Conservation (phyloP, 2,329 filamentous ascomycete genomes). For the Cylindrodendrum hubeiense region DNA sequence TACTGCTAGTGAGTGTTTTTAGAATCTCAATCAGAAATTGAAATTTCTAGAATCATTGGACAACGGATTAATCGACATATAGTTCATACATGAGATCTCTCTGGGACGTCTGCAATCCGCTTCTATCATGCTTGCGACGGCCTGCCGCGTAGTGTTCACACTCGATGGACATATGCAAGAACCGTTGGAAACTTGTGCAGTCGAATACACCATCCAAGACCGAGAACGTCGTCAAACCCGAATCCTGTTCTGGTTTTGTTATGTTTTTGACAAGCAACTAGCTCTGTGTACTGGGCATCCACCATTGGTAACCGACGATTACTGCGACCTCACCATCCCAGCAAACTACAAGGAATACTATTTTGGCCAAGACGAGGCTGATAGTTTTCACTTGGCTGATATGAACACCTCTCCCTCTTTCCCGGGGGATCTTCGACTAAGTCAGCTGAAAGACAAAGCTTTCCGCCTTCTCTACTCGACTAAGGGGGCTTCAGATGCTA, state of each 20-base stretch:
- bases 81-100: slow-evolving; percentile 58
- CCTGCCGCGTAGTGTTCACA: slow-evolving; percentile 61
- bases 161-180: slow-evolving; percentile 59
- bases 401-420: slow-evolving; percentile 49
- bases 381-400: background rate
- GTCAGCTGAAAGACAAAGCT: slow-evolving; percentile 64
- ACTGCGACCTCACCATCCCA: slow-evolving; percentile 45
- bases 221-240: slow-evolving; percentile 51
- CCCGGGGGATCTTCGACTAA: slow-evolving; percentile 62
- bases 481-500: slow-evolving; percentile 64
- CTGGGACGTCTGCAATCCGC: slow-evolving; percentile 61
- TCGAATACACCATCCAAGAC: slow-evolving; percentile 34
- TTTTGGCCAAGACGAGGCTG: slow-evolving; percentile 16
- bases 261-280: slow-evolving; percentile 68
- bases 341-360: slow-evolving; percentile 42
- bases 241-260: slow-evolving; percentile 67
- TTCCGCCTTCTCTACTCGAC: slow-evolving; percentile 63
- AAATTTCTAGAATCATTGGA: no score
- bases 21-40: no score
- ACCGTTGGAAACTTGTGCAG: slow-evolving; percentile 20
- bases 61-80: no score
- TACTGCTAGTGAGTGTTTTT: slow-evolving; percentile 63
- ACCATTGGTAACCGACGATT: slow-evolving; percentile 59
- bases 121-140: slow-evolving; percentile 57
- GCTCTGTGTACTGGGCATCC: slow-evolving; percentile 65